Percentiles rank a stretch among this genome's conserved stretches.
phyloP scores from a whole-genome alignment of 305 asterid genomes.

The Rubia tinctorum region DNA sequence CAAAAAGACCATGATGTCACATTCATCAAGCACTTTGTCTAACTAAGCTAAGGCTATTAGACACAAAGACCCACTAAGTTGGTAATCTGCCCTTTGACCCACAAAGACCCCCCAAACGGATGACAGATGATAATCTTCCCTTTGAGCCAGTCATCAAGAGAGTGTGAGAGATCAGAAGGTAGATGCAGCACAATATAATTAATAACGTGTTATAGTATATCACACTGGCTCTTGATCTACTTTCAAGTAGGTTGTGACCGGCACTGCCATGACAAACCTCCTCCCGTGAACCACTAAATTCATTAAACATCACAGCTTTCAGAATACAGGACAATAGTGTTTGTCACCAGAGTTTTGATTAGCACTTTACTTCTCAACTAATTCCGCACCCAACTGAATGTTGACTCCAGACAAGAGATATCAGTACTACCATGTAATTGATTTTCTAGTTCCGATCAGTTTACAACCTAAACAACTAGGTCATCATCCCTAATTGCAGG shows the following conservation, averaged over 20 bases:
- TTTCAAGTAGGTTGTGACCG: not conserved
- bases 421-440: slow-evolving; percentile 8
- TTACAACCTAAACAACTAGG: too few relatives aligned
- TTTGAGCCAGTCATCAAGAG: not conserved
- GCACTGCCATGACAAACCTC: not conserved
- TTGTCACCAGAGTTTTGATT: not conserved
- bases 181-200: not conserved
- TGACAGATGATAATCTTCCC: not conserved
- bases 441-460: too few relatives aligned
- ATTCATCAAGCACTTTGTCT: not conserved
- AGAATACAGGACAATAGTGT: not conserved
- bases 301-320: not conserved
- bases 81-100: too few relatives aligned
- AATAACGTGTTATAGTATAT: not conserved
- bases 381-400: slow-evolving; percentile 3
- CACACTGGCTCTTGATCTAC: not conserved
- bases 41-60: not conserved
- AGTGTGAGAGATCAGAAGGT: not conserved
- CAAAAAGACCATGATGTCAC: not conserved
- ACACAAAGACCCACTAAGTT: not conserved
- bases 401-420: not conserved
- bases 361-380: not conserved
- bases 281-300: not conserved
- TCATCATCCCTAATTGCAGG: too few relatives aligned
- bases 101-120: not conserved